These are phyloP conservation scores for Tirmania nivea DNA, from an alignment of 495 filamentous ascomycete genomes.

Conservation along the genomic window DNA sequence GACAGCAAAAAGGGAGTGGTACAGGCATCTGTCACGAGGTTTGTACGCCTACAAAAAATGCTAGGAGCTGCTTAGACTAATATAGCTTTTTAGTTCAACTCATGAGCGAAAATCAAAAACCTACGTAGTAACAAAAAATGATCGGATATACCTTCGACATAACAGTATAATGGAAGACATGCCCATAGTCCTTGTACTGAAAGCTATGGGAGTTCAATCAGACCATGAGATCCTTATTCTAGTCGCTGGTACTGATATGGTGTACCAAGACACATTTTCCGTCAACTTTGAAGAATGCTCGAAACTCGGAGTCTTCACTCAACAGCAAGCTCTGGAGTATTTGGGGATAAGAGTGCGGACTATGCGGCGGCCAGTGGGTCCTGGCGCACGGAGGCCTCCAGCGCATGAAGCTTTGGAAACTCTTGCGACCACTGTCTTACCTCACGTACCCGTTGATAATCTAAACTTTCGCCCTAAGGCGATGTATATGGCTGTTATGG, in stretches of 20 bases:
- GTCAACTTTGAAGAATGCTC: constrained; percentile 85
- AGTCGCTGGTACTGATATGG: constrained; percentile 58
- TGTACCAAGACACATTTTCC: constrained; percentile 80
- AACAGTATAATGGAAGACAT: constrained; percentile 83
- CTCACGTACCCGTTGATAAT: constrained; percentile 73
- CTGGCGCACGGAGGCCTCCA: constrained; percentile 33
- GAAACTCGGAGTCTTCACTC: constrained; percentile 61
- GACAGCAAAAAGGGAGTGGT: constrained; percentile 75
- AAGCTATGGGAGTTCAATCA: constrained; percentile 80
- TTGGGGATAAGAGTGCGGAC: constrained; percentile 60
- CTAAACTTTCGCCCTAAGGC: constrained; percentile 90
- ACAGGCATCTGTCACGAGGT: constrained; percentile 85
- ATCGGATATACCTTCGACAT: constrained; percentile 68
- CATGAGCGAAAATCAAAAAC: constrained; percentile 94
- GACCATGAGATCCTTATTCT: constrained; percentile 85
- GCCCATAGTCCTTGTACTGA: constrained; percentile 75
- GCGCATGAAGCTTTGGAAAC: constrained; percentile 81
- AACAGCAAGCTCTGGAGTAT: constrained; percentile 86
- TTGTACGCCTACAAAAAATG: not conserved
- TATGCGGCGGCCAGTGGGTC: constrained; percentile 27
- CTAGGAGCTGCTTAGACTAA: too few species aligned
- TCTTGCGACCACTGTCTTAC: constrained; percentile 71
- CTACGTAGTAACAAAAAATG: constrained; percentile 82
- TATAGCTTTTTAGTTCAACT: constrained; percentile 43
- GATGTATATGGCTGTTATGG: constrained; percentile 89